A percentile compares a stretch with the other conserved stretches of the same genome.
phyloP scores from a whole-genome alignment of 2,329 filamentous ascomycete genomes.

The Verruconis gallopava region DNA sequence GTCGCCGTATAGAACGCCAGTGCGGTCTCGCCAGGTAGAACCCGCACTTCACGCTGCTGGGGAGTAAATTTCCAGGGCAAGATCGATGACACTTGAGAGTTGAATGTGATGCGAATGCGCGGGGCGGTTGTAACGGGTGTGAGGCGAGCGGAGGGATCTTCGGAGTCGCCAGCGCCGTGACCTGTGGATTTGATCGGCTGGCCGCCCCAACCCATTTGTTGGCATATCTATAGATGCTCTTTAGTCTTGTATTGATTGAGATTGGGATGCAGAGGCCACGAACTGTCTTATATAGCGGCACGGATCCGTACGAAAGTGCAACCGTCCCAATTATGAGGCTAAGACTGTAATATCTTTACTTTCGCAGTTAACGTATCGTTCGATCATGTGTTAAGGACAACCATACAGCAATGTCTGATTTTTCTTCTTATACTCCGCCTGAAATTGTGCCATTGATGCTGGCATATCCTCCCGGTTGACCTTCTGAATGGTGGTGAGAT shows the following conservation, averaged over 20 bases:
- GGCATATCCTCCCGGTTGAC: constrained; percentile 16
- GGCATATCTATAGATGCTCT: constrained; percentile 50
- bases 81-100: constrained; percentile 85
- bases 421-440: constrained; percentile 50
- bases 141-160: constrained; percentile 62
- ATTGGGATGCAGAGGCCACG: constrained; percentile 10
- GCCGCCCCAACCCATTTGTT: constrained; percentile 81
- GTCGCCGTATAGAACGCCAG: constrained; percentile 96
- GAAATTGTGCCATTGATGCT: constrained; percentile 52
- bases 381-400: neutral
- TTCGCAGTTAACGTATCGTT: neutral
- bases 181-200: constrained; percentile 75
- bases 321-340: constrained; percentile 70
- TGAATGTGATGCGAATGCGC: constrained; percentile 90
- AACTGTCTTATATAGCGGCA: constrained; percentile 81
- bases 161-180: constrained; percentile 39
- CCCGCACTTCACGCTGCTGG: constrained; percentile 91
- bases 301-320: constrained; percentile 68
- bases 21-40: constrained; percentile 90
- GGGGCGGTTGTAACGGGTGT: constrained; percentile 68
- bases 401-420: constrained; percentile 54
- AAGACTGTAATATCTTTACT: constrained; percentile 55
- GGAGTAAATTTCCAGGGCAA: constrained; percentile 96
- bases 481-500: neutral
- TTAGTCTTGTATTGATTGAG: neutral